Conservation (phyloP, 1,139 yeast genomes). For the Yamadazyma trypodendri region DNA sequence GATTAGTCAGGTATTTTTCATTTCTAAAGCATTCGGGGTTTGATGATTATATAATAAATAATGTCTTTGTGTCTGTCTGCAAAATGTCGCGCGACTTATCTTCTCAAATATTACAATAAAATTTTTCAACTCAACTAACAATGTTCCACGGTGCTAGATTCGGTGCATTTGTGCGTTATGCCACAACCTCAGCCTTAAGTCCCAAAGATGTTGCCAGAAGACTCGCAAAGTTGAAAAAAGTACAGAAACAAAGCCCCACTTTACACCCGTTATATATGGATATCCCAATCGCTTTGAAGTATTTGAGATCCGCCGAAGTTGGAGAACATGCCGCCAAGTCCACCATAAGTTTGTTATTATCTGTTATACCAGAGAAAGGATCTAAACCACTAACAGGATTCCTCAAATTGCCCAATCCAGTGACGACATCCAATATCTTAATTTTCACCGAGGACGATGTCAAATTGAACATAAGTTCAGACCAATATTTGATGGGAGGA, state of each 20-base stretch:
- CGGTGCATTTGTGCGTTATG: slow-evolving; percentile 2
- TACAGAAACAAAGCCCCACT: slow-evolving; percentile 48
- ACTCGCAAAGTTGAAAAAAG: slow-evolving; percentile 32
- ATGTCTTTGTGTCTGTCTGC: neutral
- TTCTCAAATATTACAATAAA: neutral
- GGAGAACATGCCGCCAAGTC: slow-evolving; percentile 73
- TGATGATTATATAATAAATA: neutral
- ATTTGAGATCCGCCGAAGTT: slow-evolving; percentile 84
- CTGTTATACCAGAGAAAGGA: slow-evolving; percentile 77
- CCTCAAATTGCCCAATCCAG: slow-evolving; percentile 74
- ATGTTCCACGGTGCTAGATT: slow-evolving; percentile 1
- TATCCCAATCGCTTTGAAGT: slow-evolving; percentile 70
- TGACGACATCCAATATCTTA: slow-evolving; percentile 61
- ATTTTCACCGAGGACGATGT: slow-evolving; percentile 65
- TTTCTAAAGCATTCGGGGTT: slow-evolving; percentile 1
- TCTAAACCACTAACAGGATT: slow-evolving; percentile 73
- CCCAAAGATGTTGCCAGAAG: slow-evolving; percentile 27
- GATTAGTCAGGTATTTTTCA: no score
- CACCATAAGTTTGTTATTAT: slow-evolving; percentile 64
- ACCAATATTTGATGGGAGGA: slow-evolving; percentile 57
- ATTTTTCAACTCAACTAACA: neutral
- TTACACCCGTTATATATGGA: slow-evolving; percentile 68
- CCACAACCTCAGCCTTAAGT: slow-evolving; percentile 9
- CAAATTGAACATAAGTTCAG: slow-evolving; percentile 9
- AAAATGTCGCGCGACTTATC: neutral